A percentile compares a stretch with the other conserved stretches of the same genome.
Conservation (phyloP, 345 rosid genomes). For the Moricandia moricandioides region DNA sequence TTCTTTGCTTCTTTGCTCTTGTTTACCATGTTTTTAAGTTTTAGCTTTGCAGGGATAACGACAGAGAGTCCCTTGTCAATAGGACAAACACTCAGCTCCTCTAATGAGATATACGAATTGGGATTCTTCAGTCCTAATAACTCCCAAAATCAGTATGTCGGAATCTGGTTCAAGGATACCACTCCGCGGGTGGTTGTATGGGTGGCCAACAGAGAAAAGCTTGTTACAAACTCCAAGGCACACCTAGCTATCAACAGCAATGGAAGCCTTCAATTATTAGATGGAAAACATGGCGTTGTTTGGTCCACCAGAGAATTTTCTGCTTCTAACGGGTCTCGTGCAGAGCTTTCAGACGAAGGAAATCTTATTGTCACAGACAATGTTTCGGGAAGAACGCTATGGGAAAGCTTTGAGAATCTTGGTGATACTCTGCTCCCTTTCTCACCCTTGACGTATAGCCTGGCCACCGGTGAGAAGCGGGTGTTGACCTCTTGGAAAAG, state of each 20-base stretch:
- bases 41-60: conserved; percentile 16
- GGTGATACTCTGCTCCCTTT: conserved; percentile 31
- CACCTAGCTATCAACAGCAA: conserved; percentile 16
- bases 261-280: conserved; percentile 26
- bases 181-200: conserved; percentile 32
- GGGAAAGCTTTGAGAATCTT: conserved; percentile 40
- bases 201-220: conserved; percentile 50
- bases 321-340: conserved; percentile 28
- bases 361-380: conserved; percentile 51
- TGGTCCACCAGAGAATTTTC: conserved; percentile 23
- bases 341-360: conserved; percentile 55
- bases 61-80: conserved; percentile 12
- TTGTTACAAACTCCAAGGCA: conserved; percentile 21
- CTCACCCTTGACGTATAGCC: conserved; percentile 22
- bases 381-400: conserved; percentile 6
- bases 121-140: conserved; percentile 36
- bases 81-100: conserved; percentile 25
- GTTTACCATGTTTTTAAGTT: background rate
- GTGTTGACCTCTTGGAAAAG: conserved; percentile 45
- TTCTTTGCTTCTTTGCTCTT: background rate
- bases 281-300: conserved; percentile 7
- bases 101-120: conserved; percentile 23
- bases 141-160: conserved; percentile 28
- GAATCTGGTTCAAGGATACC: conserved; percentile 41
- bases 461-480: conserved; percentile 1